Conservation (phyloP, 306 rosid genomes). For the Glycine latifolia region DNA sequence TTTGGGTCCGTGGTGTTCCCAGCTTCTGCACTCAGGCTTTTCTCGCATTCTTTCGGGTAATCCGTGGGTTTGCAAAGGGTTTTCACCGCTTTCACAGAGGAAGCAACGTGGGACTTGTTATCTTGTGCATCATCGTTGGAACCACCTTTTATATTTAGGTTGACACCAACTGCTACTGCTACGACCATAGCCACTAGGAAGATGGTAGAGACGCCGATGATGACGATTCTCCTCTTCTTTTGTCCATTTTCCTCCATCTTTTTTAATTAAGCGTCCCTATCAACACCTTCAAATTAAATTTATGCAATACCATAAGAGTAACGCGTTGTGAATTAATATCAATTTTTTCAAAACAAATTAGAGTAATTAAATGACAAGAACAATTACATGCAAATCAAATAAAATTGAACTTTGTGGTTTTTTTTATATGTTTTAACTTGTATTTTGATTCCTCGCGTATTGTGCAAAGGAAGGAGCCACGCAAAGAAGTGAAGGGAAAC, state of each 20-base stretch:
- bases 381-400: background rate
- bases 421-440: background rate
- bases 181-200: slow-evolving; percentile 70
- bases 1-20: slow-evolving; percentile 60
- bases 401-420: background rate
- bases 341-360: too few relatives aligned
- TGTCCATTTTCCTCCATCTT: slow-evolving; percentile 4
- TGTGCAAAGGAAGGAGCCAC: background rate
- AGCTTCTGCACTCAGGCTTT: slow-evolving; percentile 41
- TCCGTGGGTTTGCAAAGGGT: slow-evolving; percentile 63
- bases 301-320: background rate
- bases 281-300: background rate
- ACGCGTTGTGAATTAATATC: too few relatives aligned
- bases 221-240: slow-evolving; percentile 41
- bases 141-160: background rate
- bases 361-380: too few relatives aligned
- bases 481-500: slow-evolving; percentile 5
- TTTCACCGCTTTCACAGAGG: slow-evolving; percentile 59
- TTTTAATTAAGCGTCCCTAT: slow-evolving; percentile 31
- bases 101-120: background rate
- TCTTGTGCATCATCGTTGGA: background rate
- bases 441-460: background rate
- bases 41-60: slow-evolving; percentile 65
- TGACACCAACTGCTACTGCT: slow-evolving; percentile 53
- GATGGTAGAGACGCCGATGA: slow-evolving; percentile 52